A percentile compares a stretch with the other conserved stretches of the same genome.
phyloP scores from a whole-genome alignment of 176 grass and related monocot species.

The Triticum monococcum region DNA sequence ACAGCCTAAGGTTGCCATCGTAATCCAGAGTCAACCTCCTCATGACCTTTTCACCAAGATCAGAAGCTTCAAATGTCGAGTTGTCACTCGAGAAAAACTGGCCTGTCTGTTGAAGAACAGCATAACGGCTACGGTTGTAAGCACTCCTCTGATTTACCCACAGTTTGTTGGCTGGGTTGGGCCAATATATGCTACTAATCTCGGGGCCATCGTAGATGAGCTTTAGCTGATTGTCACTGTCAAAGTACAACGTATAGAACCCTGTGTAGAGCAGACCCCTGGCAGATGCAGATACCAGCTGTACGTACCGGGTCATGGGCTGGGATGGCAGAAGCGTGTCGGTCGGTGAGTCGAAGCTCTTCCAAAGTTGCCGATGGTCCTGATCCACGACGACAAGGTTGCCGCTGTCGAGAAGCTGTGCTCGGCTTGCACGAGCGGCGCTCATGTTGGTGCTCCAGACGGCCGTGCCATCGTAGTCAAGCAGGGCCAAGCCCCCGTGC shows the following conservation, averaged over 20 bases:
- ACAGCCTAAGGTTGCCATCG: conserved; percentile 56
- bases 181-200: conserved; percentile 48
- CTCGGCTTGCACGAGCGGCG: background rate
- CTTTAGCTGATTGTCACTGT: conserved; percentile 40
- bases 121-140: conserved; percentile 37
- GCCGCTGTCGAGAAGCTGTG: conserved; percentile 27
- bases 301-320: conserved; percentile 34
- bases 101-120: conserved; percentile 37
- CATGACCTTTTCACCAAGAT: conserved; percentile 33
- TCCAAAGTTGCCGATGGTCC: background rate
- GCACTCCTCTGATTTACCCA: conserved; percentile 10
- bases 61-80: conserved; percentile 36
- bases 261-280: conserved; percentile 46
- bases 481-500: conserved; percentile 2
- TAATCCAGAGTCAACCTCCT: conserved; percentile 71
- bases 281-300: conserved; percentile 34
- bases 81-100: conserved; percentile 38
- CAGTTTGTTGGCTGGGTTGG: background rate
- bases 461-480: conserved; percentile 31
- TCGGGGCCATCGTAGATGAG: conserved; percentile 49
- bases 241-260: conserved; percentile 43
- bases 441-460: conserved; percentile 48
- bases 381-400: conserved; percentile 42
- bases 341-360: conserved; percentile 48
- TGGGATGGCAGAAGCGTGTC: conserved; percentile 50